These are phyloP conservation scores for Gymnopilus junonius DNA, from an alignment of 768 basidiomycete species.

Conservation along the genomic window DNA sequence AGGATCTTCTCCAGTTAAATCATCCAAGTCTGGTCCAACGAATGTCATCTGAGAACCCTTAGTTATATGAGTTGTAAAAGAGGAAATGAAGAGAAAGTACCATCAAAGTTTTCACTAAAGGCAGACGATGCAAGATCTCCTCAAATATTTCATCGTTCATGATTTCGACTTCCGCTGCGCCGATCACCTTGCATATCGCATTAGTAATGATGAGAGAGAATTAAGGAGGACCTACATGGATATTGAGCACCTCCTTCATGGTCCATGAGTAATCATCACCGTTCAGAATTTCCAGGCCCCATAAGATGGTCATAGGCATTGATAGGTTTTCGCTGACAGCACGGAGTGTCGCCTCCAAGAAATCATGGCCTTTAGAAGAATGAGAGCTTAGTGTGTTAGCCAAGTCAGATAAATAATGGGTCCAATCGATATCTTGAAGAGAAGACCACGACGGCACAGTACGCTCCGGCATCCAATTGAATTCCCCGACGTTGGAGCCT, in stretches of 20 bases:
- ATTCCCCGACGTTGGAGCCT: slow-evolving; percentile 8
- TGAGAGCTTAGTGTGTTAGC: neutral
- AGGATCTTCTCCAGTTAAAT: slow-evolving; percentile 3
- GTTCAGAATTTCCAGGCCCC: slow-evolving; percentile 33
- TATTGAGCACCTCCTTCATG: slow-evolving; percentile 28
- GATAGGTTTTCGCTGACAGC: slow-evolving; percentile 30
- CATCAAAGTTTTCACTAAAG: slow-evolving; percentile 30
- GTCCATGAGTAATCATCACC: slow-evolving; percentile 33
- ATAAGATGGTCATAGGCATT: slow-evolving; percentile 37
- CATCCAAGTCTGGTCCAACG: slow-evolving; percentile 26
- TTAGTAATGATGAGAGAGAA: neutral
- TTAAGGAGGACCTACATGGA: slow-evolving; percentile 29
- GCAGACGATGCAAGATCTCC: slow-evolving; percentile 40
- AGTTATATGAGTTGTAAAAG: neutral
- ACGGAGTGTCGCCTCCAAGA: slow-evolving; percentile 32
- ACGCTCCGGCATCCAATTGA: slow-evolving; percentile 35
- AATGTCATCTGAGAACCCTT: slow-evolving; percentile 22
- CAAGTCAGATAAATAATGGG: slow-evolving; percentile 27
- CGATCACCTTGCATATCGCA: slow-evolving; percentile 26
- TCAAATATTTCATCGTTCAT: slow-evolving; percentile 29
- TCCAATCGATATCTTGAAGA: slow-evolving; percentile 30
- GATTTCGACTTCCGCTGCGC: slow-evolving; percentile 29
- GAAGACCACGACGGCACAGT: slow-evolving; percentile 27
- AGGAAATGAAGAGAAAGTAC: slow-evolving; percentile 15
- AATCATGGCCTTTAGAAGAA: slow-evolving; percentile 21